Conservation (phyloP, 768 basidiomycete species). For the Pisolithus marmoratus region DNA sequence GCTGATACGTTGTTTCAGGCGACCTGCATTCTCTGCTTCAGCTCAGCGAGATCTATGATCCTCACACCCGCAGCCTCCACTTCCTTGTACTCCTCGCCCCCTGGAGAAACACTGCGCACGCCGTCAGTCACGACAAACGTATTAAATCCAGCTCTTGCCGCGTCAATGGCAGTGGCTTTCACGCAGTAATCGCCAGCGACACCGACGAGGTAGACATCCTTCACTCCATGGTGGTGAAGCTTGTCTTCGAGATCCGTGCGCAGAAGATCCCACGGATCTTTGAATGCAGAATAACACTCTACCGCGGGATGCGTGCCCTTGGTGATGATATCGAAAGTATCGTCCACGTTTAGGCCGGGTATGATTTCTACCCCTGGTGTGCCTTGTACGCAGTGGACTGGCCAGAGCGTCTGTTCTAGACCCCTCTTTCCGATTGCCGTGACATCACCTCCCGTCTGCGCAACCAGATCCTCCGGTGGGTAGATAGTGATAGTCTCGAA, state of each 20-base stretch:
- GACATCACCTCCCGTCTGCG: slow-evolving; percentile 22
- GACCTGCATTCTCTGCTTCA: slow-evolving; percentile 18
- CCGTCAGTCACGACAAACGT: slow-evolving; percentile 47
- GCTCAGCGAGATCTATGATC: slow-evolving; percentile 24
- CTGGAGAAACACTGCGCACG: slow-evolving; percentile 35
- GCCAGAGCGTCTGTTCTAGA: slow-evolving; percentile 65
- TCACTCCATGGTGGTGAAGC: slow-evolving; percentile 39
- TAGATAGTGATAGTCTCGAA: slow-evolving; percentile 38
- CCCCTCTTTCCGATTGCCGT: slow-evolving; percentile 15
- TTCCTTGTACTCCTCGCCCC: slow-evolving; percentile 32
- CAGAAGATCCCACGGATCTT: slow-evolving; percentile 46
- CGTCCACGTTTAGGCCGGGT: slow-evolving; percentile 37
- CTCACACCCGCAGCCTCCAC: slow-evolving; percentile 32
- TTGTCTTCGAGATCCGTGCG: slow-evolving; percentile 42
- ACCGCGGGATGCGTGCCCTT: slow-evolving; percentile 56
- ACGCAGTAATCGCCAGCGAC: slow-evolving; percentile 82
- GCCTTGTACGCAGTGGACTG: slow-evolving; percentile 68
- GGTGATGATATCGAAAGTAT: slow-evolving; percentile 38
- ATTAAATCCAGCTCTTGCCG: slow-evolving; percentile 39
- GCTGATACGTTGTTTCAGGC: neutral
- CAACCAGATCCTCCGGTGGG: slow-evolving; percentile 27
- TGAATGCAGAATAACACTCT: slow-evolving; percentile 82
- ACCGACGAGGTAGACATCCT: slow-evolving; percentile 58
- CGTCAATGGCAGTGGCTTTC: slow-evolving; percentile 50
- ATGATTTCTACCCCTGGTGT: slow-evolving; percentile 59